Base-by-base conservation (phyloP, 768 basidiomycete genomes). In the Mycena galericulata region DNA sequence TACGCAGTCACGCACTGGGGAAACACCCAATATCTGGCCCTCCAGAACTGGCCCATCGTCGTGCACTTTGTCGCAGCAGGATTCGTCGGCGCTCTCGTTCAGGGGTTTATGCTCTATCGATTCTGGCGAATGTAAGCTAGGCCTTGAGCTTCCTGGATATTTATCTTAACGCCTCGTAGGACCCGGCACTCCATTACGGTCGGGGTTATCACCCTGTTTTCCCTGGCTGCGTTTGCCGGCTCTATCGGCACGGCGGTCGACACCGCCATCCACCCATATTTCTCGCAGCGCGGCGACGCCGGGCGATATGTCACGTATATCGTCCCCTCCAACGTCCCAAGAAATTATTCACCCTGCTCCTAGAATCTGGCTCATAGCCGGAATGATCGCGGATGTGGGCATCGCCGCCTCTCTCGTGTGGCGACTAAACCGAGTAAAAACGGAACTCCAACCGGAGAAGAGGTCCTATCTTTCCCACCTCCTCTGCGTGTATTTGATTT, bases 181-280 rank as follows among this genome's bases (percentile, higher is more conserved):
- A 65, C 63, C 24, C 22, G 24, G 32, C 51, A 63, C 26, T 38
- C 45, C 20, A 29, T 65, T 38, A 57, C 63, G 55, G 63, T 65
- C 55, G 24, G 36, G n/a, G 50, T 65, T n/a, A 20, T 65, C 17
- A n/a, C 29, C 1, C 36, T 65, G 3, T 47, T 64, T 40, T 56
- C 62, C 26, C 10, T 46, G 2, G 54, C 63, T 36, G 20, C 63
- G 17, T 65, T 65, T 14, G 46, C 55, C 4, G 63, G 55, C 22
- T 65, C 62, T 7, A 64, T 55, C 1, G 62, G 63, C n/a, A 65
- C 63, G 10, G 63, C 63, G 20, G 55, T 57, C 36, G 36, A 30
- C 3, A 65, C 63, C 26, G 41, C 45, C n/a, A 20, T 49, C 1
- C 46, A 65, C 34, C 34, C 38, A 2, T 50, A 14, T 32, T 65